A percentile compares a stretch with the other conserved stretches of the same genome.
These are phyloP conservation scores for Fusarium sp. DNA, from an alignment of 2,329 filamentous ascomycete species.

Conservation along the genomic window DNA sequence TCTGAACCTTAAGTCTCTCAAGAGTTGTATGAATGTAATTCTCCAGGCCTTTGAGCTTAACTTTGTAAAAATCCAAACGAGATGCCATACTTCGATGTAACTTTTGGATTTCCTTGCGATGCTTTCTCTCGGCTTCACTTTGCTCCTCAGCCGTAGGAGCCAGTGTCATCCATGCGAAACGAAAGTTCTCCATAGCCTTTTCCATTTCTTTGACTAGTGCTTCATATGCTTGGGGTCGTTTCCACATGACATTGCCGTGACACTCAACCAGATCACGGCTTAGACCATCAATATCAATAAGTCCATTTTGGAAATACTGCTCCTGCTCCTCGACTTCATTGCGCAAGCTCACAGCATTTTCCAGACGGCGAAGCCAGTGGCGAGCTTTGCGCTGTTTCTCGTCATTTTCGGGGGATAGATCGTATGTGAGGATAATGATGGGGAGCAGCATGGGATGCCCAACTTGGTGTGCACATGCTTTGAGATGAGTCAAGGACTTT, in stretches of 20 bases:
- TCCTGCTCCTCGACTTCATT: conserved; percentile 69
- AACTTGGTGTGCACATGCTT: conserved; percentile 61
- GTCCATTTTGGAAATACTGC: conserved; percentile 64
- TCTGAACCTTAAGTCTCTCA: conserved; percentile 70
- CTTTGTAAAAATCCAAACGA: conserved; percentile 70
- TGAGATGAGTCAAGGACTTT: conserved; percentile 63
- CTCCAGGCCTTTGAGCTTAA: conserved; percentile 71
- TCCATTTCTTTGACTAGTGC: conserved; percentile 65
- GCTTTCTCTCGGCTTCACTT: conserved; percentile 46
- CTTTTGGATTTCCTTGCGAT: conserved; percentile 54
- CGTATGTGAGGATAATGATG: conserved; percentile 69
- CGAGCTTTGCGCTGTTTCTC: conserved; percentile 72
- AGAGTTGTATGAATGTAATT: conserved; percentile 73
- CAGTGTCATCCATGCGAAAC: conserved; percentile 41
- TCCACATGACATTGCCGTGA: conserved; percentile 72
- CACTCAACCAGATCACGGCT: conserved; percentile 74
- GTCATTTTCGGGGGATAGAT: conserved; percentile 67
- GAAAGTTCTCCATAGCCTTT: conserved; percentile 61
- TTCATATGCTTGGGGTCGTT: conserved; percentile 71
- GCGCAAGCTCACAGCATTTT: conserved; percentile 71
- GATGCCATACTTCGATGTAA: conserved; percentile 66
- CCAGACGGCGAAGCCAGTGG: conserved; percentile 71
- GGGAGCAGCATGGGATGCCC: conserved; percentile 71
- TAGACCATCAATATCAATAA: conserved; percentile 69
- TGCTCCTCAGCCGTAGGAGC: conserved; percentile 30